Base-by-base conservation (phyloP, 1,284 basidiomycete genomes). In the Fistulinella cinereoalba region DNA sequence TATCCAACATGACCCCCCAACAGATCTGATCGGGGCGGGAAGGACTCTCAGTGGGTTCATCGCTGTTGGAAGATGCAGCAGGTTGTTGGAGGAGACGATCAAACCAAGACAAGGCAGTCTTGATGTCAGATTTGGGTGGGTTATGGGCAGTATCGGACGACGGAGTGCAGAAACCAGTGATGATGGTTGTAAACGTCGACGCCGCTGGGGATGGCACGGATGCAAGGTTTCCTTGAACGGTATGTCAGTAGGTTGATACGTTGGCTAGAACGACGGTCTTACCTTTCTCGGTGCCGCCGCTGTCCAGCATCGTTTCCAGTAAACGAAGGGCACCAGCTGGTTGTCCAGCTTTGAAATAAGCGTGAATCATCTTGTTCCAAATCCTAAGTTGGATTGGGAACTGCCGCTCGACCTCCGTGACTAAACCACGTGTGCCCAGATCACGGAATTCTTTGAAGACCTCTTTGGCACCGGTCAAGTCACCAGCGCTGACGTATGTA, bases 281-380 rank as follows among this genome's bases (percentile, higher is more conserved):
- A 65, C 58, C 56, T 53, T 50, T 51, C 0, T 62, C 59, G 2
- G 69, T 67, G 1, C 73, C 46, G 1, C 54, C 61, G 2, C 40
- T 66, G 50, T 75, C 73, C 62, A 93, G 72, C 83, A 96, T 89
- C 50, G 75, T 67, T 52, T 91, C 85, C 38, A 96, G 71, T 3
- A 95, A 65, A 16, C 66, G 76, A 9, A 94, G 62, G 6, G 83
- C 92, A 38, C 75, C 79, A 3, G 79, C 77, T 0, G 83, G 72
- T 48, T 83, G 72, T 5, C 81, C 82, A 27, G 74, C 77, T 16
- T 71, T 73, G 71, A 96, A 88, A 67, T 89, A 85, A 0, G 82
- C 79, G 37, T 79, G 72, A 44, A 96, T 79, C 80, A 94, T 88
- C 52, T 76, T 70, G 52, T 84, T 83, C 81, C 82, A 94, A 2